phyloP scores from a whole-genome alignment of 2,329 filamentous ascomycete genomes.

The Colletotrichum paranaense region DNA sequence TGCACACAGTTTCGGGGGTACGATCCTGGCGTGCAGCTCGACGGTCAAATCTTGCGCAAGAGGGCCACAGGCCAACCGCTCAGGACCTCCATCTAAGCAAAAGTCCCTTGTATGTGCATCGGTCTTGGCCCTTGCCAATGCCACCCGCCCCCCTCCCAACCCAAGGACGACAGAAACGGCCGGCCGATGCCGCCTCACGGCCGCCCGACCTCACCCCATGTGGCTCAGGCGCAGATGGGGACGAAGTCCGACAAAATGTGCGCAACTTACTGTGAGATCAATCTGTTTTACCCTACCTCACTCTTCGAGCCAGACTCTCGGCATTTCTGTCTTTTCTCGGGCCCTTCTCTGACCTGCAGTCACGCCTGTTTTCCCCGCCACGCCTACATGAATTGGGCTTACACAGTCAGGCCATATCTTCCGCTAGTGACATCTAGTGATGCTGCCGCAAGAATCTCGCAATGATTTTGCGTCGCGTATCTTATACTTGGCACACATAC shows the following conservation, averaged over 20 bases:
- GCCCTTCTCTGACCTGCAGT: too few species aligned
- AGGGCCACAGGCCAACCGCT: neutral
- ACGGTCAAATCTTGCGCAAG: constrained; percentile 4
- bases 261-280: neutral
- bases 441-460: neutral
- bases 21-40: constrained; percentile 17
- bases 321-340: neutral
- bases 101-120: constrained; percentile 18
- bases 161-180: constrained; percentile 20
- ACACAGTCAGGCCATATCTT: neutral
- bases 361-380: too few species aligned
- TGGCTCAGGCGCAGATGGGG: neutral
- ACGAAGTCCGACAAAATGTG: neutral
- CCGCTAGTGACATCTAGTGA: neutral
- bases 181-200: constrained; percentile 22
- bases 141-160: constrained; percentile 9
- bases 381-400: too few species aligned
- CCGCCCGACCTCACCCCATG: constrained; percentile 6
- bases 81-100: neutral
- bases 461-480: neutral
- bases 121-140: constrained; percentile 27
- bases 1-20: neutral
- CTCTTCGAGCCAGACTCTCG: neutral
- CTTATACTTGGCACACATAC: neutral
- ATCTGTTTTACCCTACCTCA: neutral